Conservation (phyloP, 2,329 filamentous ascomycete genomes). For the Colletotrichum scovillei region DNA sequence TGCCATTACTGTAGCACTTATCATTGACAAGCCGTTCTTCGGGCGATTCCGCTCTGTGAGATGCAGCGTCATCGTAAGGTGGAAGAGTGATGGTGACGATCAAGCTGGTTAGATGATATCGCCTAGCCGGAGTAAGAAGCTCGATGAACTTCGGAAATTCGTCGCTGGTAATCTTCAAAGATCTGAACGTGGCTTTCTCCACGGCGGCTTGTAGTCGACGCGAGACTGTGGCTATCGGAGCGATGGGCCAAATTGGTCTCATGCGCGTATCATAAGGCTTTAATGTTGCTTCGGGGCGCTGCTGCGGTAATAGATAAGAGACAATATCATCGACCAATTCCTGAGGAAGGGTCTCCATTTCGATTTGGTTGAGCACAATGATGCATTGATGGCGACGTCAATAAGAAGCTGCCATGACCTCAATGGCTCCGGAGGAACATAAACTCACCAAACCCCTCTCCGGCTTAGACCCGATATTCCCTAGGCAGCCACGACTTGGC, state of each 20-base stretch:
- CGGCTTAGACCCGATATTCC: neutral
- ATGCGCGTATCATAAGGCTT: neutral
- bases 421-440: neutral
- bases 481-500: neutral
- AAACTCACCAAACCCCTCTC: neutral
- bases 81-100: neutral
- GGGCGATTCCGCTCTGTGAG: neutral
- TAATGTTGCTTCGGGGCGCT: neutral
- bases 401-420: neutral
- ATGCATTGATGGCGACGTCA: neutral
- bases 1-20: neutral
- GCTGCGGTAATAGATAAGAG: neutral
- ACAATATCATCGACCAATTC: neutral
- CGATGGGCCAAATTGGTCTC: neutral
- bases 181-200: conserved; percentile 2
- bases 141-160: neutral
- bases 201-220: conserved; percentile 1
- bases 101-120: neutral
- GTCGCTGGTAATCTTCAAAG: neutral
- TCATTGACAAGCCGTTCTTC: neutral
- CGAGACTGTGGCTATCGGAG: neutral
- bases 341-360: conserved; percentile 1
- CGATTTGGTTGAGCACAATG: neutral
- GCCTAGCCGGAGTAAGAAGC: neutral
- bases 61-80: neutral